Percentiles rank a stretch among this genome's conserved stretches.
Evolutionary conservation across 495 filamentous ascomycete genomes (phyloP).

Genomic region (Penicillium macrosclerotiorum): DNA sequence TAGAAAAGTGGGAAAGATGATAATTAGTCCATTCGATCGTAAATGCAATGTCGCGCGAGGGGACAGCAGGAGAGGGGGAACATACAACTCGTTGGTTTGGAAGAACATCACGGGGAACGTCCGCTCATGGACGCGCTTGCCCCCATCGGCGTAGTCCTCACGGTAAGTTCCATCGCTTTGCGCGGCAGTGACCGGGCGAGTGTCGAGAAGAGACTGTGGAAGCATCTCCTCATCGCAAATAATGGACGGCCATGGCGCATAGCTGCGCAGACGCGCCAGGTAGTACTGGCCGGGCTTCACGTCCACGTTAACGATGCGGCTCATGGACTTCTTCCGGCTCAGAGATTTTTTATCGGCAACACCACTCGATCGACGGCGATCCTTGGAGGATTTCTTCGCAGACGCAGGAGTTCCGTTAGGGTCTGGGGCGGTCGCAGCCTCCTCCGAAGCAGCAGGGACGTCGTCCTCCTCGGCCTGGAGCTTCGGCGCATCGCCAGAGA

Average conservation of each 20-base stretch:
- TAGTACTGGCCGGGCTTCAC: slow-evolving; percentile 84
- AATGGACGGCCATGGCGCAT: slow-evolving; percentile 86
- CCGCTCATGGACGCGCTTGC: slow-evolving; percentile 75
- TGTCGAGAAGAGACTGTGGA: slow-evolving; percentile 63
- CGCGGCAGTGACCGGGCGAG: slow-evolving; percentile 76
- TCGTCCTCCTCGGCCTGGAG: slow-evolving; percentile 30
- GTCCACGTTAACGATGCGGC: slow-evolving; percentile 66
- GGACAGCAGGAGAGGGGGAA: no score
- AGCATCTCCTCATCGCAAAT: slow-evolving; percentile 92
- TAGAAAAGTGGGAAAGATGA: no score
- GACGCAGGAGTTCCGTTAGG: slow-evolving; percentile 47
- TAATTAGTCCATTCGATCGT: no score
- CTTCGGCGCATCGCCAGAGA: slow-evolving; percentile 30
- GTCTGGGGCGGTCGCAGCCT: slow-evolving; percentile 26
- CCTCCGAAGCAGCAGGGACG: slow-evolving; percentile 25
- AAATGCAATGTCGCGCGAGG: no score
- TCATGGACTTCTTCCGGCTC: slow-evolving; percentile 77
- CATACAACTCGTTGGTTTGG: slow-evolving; percentile 93
- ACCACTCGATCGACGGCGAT: slow-evolving; percentile 66
- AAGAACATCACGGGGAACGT: slow-evolving; percentile 94
- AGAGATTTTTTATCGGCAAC: slow-evolving; percentile 66
- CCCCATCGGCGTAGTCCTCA: slow-evolving; percentile 78
- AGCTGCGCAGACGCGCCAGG: slow-evolving; percentile 84
- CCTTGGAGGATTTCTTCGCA: slow-evolving; percentile 46
- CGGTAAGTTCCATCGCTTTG: slow-evolving; percentile 78